Conservation (phyloP, 805 yeast genomes). For the Ogataea salicorniae region DNA sequence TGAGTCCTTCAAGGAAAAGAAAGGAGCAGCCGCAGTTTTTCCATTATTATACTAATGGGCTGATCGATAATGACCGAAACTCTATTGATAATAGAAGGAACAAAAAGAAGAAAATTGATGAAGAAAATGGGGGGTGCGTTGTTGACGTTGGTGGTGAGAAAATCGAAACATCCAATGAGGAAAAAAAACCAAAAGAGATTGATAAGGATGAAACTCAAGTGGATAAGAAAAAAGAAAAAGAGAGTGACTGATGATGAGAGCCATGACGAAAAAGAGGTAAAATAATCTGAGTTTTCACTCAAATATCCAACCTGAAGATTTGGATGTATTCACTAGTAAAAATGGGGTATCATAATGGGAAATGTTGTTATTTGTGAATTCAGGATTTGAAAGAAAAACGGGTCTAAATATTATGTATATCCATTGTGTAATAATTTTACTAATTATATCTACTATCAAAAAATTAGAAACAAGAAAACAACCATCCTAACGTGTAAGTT, state of each 20-base stretch:
- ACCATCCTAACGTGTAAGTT: background rate
- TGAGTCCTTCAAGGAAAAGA: conserved; percentile 6
- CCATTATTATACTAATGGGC: conserved; percentile 19
- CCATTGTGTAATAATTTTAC: too few relatives aligned
- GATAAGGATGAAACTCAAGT: background rate
- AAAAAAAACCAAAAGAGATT: too few relatives aligned
- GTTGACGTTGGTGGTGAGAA: background rate
- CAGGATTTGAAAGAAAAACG: too few relatives aligned
- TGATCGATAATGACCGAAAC: conserved; percentile 10
- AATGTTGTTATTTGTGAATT: too few relatives aligned
- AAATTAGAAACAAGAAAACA: too few relatives aligned
- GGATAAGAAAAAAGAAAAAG: background rate
- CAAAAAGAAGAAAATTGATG: conserved; percentile 11
- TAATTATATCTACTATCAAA: too few relatives aligned
- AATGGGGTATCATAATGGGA: too few relatives aligned
- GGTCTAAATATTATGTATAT: too few relatives aligned
- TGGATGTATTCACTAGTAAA: too few relatives aligned
- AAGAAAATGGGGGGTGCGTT: background rate
- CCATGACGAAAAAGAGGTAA: too few relatives aligned
- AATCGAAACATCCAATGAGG: background rate
- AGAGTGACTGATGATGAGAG: background rate
- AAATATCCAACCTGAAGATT: too few relatives aligned
- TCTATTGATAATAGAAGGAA: conserved; percentile 19
- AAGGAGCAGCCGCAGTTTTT: conserved; percentile 17
- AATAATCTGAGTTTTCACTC: too few relatives aligned